phyloP scores from a whole-genome alignment of 768 basidiomycete species.

The Scleroderma bovista region DNA sequence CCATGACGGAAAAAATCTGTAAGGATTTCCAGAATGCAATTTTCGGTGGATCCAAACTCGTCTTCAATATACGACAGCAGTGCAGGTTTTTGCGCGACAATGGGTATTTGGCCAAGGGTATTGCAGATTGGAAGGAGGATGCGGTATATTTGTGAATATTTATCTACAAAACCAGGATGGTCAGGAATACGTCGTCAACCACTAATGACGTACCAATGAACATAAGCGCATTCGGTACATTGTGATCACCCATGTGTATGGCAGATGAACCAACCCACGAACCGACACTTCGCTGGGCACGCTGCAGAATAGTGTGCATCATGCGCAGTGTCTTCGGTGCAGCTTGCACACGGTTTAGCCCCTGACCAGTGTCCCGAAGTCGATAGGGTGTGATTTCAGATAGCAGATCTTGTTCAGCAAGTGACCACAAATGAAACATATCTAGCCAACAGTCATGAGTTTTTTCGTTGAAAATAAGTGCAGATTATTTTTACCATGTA shows the following conservation, averaged over 20 bases:
- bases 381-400: constrained; percentile 71
- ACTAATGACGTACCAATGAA: constrained; percentile 55
- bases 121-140: constrained; percentile 86
- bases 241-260: constrained; percentile 86
- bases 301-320: constrained; percentile 85
- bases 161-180: constrained; percentile 39
- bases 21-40: constrained; percentile 63
- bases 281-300: constrained; percentile 76
- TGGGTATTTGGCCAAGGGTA: constrained; percentile 66
- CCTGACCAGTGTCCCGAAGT: constrained; percentile 83
- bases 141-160: constrained; percentile 89
- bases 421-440: constrained; percentile 84
- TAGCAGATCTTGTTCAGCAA: constrained; percentile 78
- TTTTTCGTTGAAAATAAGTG: not conserved
- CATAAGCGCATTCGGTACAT: constrained; percentile 57
- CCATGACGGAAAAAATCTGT: constrained; percentile 84
- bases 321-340: constrained; percentile 85
- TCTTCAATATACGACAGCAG: constrained; percentile 71
- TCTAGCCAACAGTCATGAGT: constrained; percentile 37
- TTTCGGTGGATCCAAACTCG: constrained; percentile 76
- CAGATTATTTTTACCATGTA: constrained; percentile 56
- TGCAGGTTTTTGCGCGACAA: constrained; percentile 62
- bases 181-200: not conserved
- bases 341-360: constrained; percentile 84
- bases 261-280: constrained; percentile 83